Evolutionary conservation across 2,329 filamentous ascomycete species (phyloP).

Genomic region (Coniochaeta pulveracea): DNA sequence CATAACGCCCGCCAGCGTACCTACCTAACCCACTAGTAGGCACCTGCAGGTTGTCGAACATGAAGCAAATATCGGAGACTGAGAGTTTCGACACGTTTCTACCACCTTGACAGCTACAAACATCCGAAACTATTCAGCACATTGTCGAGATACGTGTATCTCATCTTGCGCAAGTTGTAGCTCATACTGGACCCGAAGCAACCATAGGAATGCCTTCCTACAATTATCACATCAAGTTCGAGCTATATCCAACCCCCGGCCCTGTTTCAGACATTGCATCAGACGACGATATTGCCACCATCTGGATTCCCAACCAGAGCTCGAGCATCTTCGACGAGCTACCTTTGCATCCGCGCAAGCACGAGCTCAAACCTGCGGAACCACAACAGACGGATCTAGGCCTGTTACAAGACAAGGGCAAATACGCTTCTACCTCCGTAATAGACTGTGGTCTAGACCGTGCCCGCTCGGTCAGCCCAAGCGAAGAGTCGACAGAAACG

Average conservation of each 20-base stretch:
- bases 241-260: conserved; percentile 43
- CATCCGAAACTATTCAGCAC: no score
- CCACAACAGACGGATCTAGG: no score
- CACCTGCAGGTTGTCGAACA: no score
- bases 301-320: conserved; percentile 39
- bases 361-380: conserved; percentile 8
- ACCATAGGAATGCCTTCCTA: conserved; percentile 44
- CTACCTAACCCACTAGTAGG: no score
- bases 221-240: conserved; percentile 56
- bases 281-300: conserved; percentile 10
- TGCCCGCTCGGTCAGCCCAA: conserved; percentile 15
- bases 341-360: conserved; percentile 32
- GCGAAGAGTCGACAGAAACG: conserved; percentile 16
- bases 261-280: conserved; percentile 13
- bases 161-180: no score
- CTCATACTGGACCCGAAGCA: no score
- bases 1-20: no score
- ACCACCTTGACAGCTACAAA: no score
- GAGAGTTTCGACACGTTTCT: no score
- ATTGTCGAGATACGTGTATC: no score
- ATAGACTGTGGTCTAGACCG: conserved; percentile 39
- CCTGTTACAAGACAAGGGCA: no score
- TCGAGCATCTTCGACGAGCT: conserved; percentile 44
- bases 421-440: conserved; percentile 20
- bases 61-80: no score